Percentiles rank a stretch among this genome's conserved stretches.
Conservation (phyloP, 140 eudicot species). For the Flaveria floridana region DNA sequence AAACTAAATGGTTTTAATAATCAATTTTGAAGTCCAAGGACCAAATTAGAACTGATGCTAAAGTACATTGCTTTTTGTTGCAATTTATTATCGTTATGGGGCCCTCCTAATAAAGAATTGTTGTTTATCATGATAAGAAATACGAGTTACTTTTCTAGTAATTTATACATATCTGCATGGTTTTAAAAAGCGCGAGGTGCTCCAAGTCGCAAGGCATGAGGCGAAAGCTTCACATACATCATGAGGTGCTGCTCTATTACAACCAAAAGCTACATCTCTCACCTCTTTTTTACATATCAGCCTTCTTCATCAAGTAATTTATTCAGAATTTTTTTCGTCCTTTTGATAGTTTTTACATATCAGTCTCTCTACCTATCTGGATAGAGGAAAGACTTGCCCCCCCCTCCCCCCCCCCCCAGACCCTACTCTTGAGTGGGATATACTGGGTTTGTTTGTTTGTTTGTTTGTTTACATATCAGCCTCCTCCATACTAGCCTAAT, state of each 20-base stretch:
- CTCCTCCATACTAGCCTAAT: neutral
- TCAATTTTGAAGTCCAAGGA: neutral
- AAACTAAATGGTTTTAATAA: neutral
- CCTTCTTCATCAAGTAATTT: too few species aligned
- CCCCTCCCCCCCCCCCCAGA: too few species aligned
- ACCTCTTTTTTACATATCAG: too few species aligned
- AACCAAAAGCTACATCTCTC: too few species aligned
- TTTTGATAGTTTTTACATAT: neutral
- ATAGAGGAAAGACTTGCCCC: too few species aligned
- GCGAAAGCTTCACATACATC: neutral
- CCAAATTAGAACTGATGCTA: constrained; percentile 1
- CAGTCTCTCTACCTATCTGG: too few species aligned
- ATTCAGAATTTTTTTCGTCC: neutral
- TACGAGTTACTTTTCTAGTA: neutral
- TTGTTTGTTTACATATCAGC: neutral
- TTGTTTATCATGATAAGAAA: constrained; percentile 4
- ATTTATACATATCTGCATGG: neutral
- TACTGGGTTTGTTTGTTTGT: too few species aligned
- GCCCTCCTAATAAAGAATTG: neutral
- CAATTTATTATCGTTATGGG: neutral
- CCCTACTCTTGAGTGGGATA: too few species aligned
- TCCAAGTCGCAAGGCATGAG: neutral
- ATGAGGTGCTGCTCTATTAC: too few species aligned
- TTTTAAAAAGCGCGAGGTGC: neutral
- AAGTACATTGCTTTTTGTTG: neutral